Percentiles rank a stretch among this genome's conserved stretches.
Conservation (phyloP, 192 early-diverging fungal genomes). For the Backusella luteola region DNA sequence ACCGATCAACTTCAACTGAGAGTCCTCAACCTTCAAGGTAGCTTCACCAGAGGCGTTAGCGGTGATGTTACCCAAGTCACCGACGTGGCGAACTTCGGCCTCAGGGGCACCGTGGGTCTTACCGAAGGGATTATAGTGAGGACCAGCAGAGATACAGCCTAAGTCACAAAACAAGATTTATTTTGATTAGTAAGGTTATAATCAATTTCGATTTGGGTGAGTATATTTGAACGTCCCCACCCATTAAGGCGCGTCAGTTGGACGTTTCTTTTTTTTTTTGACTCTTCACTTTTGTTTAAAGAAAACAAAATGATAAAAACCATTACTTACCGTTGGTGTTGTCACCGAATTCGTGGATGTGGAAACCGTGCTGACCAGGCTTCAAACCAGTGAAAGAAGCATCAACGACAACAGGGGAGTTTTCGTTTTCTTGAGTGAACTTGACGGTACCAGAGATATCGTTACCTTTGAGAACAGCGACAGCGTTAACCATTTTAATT, state of each 20-base stretch:
- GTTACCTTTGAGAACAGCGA: constrained; percentile 74
- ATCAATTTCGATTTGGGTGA: background rate
- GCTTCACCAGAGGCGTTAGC: constrained; percentile 58
- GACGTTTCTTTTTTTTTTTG: background rate
- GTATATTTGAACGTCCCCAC: background rate
- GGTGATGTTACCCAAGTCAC: constrained; percentile 87
- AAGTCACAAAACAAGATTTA: background rate
- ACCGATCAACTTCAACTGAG: constrained; percentile 73
- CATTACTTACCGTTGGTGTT: constrained; percentile 61
- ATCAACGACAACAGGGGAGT: constrained; percentile 53
- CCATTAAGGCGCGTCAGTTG: constrained; percentile 7
- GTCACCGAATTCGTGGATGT: constrained; percentile 85
- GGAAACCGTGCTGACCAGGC: constrained; percentile 84
- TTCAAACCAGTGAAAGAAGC: constrained; percentile 60
- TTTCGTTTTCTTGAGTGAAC: constrained; percentile 66
- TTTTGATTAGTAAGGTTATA: background rate
- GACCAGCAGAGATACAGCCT: constrained; percentile 82
- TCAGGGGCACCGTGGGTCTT: constrained; percentile 78
- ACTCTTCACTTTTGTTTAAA: background rate
- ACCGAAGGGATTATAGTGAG: constrained; percentile 82
- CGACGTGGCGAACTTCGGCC: constrained; percentile 72
- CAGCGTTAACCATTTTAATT: constrained; percentile 45
- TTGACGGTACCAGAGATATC: constrained; percentile 67
- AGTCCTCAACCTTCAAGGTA: constrained; percentile 52
- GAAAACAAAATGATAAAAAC: background rate